phyloP scores from a whole-genome alignment of 164 flowering plant species.

The Paratinospora sagittata region DNA sequence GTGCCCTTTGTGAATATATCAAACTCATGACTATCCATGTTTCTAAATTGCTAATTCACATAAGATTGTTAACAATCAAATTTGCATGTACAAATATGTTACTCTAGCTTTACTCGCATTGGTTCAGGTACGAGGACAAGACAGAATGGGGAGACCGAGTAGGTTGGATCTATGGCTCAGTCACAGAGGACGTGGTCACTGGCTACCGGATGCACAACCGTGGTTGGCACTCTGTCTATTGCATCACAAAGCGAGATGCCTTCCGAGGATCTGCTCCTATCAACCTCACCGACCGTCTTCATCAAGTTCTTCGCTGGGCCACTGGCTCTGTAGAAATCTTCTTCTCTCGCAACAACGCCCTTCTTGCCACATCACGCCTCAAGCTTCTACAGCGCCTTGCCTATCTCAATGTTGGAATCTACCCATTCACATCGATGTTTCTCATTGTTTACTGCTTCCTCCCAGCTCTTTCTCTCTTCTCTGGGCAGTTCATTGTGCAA shows the following conservation, averaged over 20 bases:
- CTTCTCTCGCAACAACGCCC: slow-evolving; percentile 5
- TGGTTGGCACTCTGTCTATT: slow-evolving; percentile 76
- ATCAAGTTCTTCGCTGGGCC: slow-evolving; percentile 20
- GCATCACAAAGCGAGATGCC: slow-evolving; percentile 71
- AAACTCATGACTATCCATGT: no score
- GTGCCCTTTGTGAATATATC: no score
- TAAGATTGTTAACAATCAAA: not conserved
- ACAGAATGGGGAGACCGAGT: slow-evolving; percentile 86
- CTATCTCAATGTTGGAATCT: slow-evolving; percentile 8
- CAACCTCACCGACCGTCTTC: slow-evolving; percentile 61
- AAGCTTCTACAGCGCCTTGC: slow-evolving; percentile 2
- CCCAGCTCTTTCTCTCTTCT: slow-evolving; percentile 9
- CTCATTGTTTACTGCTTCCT: slow-evolving; percentile 5
- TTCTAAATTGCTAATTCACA: not conserved
- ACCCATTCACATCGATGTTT: slow-evolving; percentile 8
- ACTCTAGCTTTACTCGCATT: not conserved
- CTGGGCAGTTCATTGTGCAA: slow-evolving; percentile 8
- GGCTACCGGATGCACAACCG: slow-evolving; percentile 89
- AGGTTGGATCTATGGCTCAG: slow-evolving; percentile 88
- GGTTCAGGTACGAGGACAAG: slow-evolving; percentile 67
- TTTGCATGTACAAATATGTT: not conserved
- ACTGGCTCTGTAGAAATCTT: slow-evolving; percentile 10
- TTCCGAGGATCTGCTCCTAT: slow-evolving; percentile 34
- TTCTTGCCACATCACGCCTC: slow-evolving; percentile 4
- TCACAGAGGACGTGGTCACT: slow-evolving; percentile 82